Percentiles rank a stretch among this genome's conserved stretches.
Conservation (phyloP, 805 yeast species). For the Torulaspora franciscae region DNA sequence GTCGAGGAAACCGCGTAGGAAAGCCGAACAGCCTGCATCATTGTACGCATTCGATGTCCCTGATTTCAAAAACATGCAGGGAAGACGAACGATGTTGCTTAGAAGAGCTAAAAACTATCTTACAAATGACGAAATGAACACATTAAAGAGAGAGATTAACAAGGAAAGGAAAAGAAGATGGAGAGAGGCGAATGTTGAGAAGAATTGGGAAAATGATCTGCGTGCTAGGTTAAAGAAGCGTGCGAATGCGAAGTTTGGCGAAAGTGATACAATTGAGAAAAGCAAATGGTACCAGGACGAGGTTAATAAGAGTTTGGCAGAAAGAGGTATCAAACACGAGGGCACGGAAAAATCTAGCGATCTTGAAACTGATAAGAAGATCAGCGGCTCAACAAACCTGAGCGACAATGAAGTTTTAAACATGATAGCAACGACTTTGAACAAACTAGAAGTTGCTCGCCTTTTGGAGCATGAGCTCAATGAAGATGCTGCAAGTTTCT, state of each 20-base stretch:
- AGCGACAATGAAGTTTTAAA: slow-evolving; percentile 31
- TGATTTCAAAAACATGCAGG: slow-evolving; percentile 15
- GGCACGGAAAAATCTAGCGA: slow-evolving; percentile 3
- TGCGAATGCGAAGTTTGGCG: slow-evolving; percentile 65
- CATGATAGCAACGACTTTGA: slow-evolving; percentile 27
- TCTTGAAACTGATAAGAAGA: slow-evolving; percentile 5
- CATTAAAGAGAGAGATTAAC: slow-evolving; percentile 27
- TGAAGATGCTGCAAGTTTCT: slow-evolving; percentile 16
- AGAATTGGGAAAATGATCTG: slow-evolving; percentile 85
- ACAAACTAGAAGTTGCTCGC: slow-evolving; percentile 30
- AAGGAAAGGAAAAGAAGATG: slow-evolving; percentile 35
- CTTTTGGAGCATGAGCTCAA: slow-evolving; percentile 25
- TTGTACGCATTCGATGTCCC: slow-evolving; percentile 22
- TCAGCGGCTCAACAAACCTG: slow-evolving; percentile 17
- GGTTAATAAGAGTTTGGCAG: slow-evolving; percentile 48
- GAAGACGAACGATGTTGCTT: slow-evolving; percentile 21
- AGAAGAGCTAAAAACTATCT: slow-evolving; percentile 25
- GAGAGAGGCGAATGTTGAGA: slow-evolving; percentile 54
- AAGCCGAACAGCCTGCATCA: slow-evolving; percentile 5
- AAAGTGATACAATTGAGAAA: slow-evolving; percentile 48
- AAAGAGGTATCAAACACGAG: slow-evolving; percentile 17
- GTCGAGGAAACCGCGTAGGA: slow-evolving; percentile 10
- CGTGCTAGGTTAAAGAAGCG: slow-evolving; percentile 71
- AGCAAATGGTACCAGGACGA: slow-evolving; percentile 72
- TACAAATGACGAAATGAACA: slow-evolving; percentile 18